Evolutionary conservation across 2,329 filamentous ascomycete genomes (phyloP), one percentile per base, ranked within the genome.

Genomic region (Fusarium subglutinans): DNA sequence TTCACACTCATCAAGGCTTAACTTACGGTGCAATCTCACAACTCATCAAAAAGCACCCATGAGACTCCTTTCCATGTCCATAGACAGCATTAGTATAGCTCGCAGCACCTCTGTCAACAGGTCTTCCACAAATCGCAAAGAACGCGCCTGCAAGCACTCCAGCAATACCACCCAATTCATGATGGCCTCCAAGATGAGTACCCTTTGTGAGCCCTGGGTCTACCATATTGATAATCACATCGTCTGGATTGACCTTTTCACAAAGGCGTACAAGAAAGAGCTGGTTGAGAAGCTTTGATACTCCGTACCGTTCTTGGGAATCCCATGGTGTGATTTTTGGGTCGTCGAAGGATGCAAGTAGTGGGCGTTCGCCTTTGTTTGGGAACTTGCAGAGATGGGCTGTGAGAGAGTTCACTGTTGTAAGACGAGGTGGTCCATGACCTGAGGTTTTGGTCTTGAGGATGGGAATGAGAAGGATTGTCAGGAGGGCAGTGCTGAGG

Each of bases 41-140:
- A 54, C 84, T 84, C 81, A 85, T 86, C 2, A 88, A 45, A 66
- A 86, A 88, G 50, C 83, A 86, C 0, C 87, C 87, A 73, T 90
- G 87, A 1, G 85, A 85, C 74, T 88, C 86, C 48, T 81, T 82
- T 0, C 87, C 87, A 60, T 88, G 83, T 0, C 81, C 79, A 2
- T 85, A 79, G 0, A 78, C 79, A 1, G 87, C 87, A 74, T 89
- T 84, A 2, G 88, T 63, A 72, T 86, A 88, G 0, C 83, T 85
- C 51, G 82, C 84, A 3, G 86, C 86, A 10, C 84, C 87, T 10
- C 82, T 81, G 11, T 80, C 77, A 18, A 81, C 40, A 8, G 73
- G 80, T 26, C 84, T 79, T 0, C 75, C 84, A 2, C 76, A 70
- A 10, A 82, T 4, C 3, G 63, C 54, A 14, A 72, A 53, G 20